Percentiles rank a stretch among this genome's conserved stretches.
These are phyloP conservation scores for Elsinoe arachidis DNA, from an alignment of 2,329 filamentous ascomycete genomes.

Conservation along the genomic window DNA sequence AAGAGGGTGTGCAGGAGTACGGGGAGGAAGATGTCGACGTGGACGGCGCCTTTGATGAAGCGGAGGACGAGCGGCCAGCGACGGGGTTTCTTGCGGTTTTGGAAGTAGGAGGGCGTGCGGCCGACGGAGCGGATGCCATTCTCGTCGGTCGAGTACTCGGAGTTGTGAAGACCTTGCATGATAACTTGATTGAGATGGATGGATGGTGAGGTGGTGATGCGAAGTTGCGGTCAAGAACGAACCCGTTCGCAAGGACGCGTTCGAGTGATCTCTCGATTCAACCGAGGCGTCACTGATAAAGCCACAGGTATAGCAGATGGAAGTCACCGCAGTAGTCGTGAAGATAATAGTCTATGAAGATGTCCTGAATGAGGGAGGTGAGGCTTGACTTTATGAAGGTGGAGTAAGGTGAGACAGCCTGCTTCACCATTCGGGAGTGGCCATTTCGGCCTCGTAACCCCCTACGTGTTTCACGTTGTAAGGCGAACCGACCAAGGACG, in stretches of 20 bases:
- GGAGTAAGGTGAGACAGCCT: constrained; percentile 1
- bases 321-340: neutral
- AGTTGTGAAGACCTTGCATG: neutral
- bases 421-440: neutral
- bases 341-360: neutral
- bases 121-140: constrained; percentile 16
- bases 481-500: no score
- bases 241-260: neutral
- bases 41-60: constrained; percentile 57
- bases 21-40: constrained; percentile 48
- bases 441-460: neutral
- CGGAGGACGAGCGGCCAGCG: constrained; percentile 56
- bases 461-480: neutral
- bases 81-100: constrained; percentile 38
- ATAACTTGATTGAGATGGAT: neutral
- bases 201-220: neutral
- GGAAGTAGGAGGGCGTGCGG: constrained; percentile 39
- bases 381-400: neutral
- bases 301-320: no score
- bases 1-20: constrained; percentile 51
- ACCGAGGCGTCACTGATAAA: no score
- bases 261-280: neutral
- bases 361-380: neutral
- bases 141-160: neutral
- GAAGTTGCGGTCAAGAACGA: neutral